These are phyloP conservation scores for Begonia fuchsioides DNA, from an alignment of 306 rosid species.

Conservation along the genomic window DNA sequence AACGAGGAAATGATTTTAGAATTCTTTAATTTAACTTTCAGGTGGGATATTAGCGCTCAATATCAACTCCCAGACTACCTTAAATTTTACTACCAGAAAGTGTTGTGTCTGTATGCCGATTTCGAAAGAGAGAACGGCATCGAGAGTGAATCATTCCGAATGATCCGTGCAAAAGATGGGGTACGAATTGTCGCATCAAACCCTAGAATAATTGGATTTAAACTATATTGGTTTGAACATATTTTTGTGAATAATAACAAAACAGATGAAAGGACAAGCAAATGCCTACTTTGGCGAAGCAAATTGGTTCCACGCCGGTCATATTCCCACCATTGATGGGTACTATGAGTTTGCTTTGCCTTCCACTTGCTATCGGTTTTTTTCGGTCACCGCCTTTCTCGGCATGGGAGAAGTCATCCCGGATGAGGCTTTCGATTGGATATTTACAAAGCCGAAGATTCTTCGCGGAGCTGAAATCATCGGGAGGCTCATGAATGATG, in stretches of 20 bases:
- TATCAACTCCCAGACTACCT: conserved; percentile 19
- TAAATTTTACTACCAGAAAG: conserved; percentile 2
- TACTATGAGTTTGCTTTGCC: conserved; percentile 7
- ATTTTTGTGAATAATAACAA: too few relatives aligned
- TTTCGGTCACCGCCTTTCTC: conserved; percentile 1
- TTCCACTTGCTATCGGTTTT: not conserved
- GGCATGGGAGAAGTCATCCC: conserved; percentile 14
- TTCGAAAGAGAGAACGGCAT: conserved; percentile 4
- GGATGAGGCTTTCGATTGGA: conserved; percentile 8
- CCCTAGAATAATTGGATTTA: too few relatives aligned
- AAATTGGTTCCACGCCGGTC: conserved; percentile 20
- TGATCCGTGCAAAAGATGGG: conserved; percentile 11
- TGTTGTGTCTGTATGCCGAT: conserved; percentile 12
- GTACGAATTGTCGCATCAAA: not conserved
- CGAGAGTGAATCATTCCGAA: conserved; percentile 11
- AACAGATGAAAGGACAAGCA: conserved; percentile 7
- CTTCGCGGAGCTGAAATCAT: conserved; percentile 1
- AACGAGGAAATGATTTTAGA: too few relatives aligned
- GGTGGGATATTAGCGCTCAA: conserved; percentile 15
- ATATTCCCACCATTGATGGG: conserved; percentile 22
- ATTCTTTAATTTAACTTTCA: not conserved
- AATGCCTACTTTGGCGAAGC: conserved; percentile 25
- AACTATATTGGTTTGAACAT: too few relatives aligned
- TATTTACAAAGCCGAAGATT: conserved; percentile 2
- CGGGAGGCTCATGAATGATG: conserved; percentile 8